phyloP scores from a whole-genome alignment of 1,139 yeast genomes.

The Geotrichum cucujoidarum region DNA sequence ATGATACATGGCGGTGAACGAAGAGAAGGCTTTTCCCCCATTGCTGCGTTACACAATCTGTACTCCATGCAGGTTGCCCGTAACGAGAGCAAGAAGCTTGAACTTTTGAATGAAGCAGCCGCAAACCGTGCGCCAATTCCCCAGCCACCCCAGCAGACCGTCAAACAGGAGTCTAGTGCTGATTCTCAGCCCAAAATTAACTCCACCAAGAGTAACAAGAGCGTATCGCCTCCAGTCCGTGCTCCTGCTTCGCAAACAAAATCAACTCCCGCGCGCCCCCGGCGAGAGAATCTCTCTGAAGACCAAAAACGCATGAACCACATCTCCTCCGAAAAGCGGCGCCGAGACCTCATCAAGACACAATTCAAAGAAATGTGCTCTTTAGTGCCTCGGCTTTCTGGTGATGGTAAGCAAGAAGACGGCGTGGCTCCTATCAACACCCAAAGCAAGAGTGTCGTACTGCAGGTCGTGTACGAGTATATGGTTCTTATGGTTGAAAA shows the following conservation, averaged over 20 bases:
- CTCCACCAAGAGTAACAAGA: background rate
- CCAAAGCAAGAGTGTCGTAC: slow-evolving; percentile 38
- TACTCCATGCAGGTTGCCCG: background rate
- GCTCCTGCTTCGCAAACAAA: background rate
- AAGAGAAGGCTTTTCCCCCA: background rate
- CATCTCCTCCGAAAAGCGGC: slow-evolving; percentile 67
- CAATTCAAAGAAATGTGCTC: slow-evolving; percentile 38
- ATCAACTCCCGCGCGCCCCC: slow-evolving; percentile 1
- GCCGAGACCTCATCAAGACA: slow-evolving; percentile 63
- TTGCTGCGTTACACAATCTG: background rate
- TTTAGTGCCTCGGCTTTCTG: slow-evolving; percentile 36
- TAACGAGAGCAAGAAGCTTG: background rate
- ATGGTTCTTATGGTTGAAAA: slow-evolving; percentile 30
- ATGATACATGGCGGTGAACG: background rate
- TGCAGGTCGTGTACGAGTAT: slow-evolving; percentile 35
- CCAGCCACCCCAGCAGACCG: background rate
- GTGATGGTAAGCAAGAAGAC: slow-evolving; percentile 16
- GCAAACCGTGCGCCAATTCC: too few relatives aligned
- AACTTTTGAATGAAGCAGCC: background rate
- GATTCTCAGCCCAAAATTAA: background rate
- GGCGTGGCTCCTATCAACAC: slow-evolving; percentile 1
- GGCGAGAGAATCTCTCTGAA: slow-evolving; percentile 48
- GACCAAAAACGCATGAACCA: slow-evolving; percentile 72
- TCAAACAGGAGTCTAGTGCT: background rate
- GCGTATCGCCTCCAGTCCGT: background rate